Percentiles rank a stretch among this genome's conserved stretches.
These are phyloP conservation scores for Alternaria solani DNA, from an alignment of 2,329 filamentous ascomycete genomes.

Conservation along the genomic window DNA sequence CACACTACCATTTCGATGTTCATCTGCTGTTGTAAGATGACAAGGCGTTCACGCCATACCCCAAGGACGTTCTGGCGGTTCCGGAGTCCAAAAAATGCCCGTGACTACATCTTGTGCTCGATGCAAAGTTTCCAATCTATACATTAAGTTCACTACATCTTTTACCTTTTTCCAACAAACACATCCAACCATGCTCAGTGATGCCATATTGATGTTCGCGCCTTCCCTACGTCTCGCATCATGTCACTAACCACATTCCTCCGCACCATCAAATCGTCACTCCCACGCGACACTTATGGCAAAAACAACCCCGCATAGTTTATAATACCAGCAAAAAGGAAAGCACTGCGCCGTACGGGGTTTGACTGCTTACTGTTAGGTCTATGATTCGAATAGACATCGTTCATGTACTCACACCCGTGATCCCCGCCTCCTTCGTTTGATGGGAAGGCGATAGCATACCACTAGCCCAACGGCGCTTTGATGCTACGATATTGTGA, in stretches of 20 bases:
- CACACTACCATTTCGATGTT: neutral
- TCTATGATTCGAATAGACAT: neutral
- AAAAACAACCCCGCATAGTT: constrained; percentile 3
- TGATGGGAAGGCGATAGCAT: constrained; percentile 51
- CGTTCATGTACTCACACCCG: constrained; percentile 38
- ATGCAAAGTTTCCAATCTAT: neutral
- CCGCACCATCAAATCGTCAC: neutral
- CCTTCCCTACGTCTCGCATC: neutral
- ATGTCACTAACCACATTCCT: neutral
- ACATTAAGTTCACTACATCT: neutral
- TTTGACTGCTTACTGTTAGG: constrained; percentile 18
- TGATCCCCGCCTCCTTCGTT: constrained; percentile 37
- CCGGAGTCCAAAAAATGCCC: neutral
- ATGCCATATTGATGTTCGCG: neutral
- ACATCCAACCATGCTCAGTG: neutral
- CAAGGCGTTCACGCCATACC: constrained; percentile 14
- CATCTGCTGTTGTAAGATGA: constrained; percentile 1
- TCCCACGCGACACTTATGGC: neutral
- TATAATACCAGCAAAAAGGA: constrained; percentile 3
- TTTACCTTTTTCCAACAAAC: neutral
- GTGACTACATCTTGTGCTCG: neutral
- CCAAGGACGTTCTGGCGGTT: neutral
- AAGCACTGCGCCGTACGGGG: constrained; percentile 26
- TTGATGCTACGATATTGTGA: constrained; percentile 9
- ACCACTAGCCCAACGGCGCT: constrained; percentile 50